These are phyloP conservation scores for Saccharomycopsis synnaedendra DNA, from an alignment of 805 yeast genomes.

Conservation along the genomic window DNA sequence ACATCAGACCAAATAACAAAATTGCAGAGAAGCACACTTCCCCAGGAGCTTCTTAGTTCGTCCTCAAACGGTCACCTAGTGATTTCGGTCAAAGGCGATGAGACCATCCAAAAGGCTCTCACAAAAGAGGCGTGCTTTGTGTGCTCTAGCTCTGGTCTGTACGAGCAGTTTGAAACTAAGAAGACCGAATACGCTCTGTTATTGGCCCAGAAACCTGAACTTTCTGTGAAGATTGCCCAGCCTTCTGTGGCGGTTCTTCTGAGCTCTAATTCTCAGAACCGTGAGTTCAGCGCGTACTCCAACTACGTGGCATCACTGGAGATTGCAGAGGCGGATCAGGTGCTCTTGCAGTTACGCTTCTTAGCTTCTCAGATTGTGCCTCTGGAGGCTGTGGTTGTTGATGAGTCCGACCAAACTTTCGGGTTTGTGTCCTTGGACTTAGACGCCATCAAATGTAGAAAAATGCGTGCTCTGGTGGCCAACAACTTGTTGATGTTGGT, in stretches of 20 bases:
- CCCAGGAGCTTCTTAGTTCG: not conserved
- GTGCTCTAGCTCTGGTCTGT: not conserved
- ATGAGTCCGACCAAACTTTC: conserved; percentile 7
- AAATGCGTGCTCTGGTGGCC: not conserved
- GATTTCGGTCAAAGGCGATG: conserved; percentile 2
- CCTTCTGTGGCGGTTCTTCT: conserved; percentile 3
- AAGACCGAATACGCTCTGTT: not conserved
- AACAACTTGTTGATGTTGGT: conserved; percentile 1
- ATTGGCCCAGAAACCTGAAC: conserved; percentile 4
- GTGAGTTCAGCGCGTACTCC: not conserved
- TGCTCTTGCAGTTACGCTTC: conserved; percentile 1
- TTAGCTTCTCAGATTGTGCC: conserved; percentile 7
- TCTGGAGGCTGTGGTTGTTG: not conserved
- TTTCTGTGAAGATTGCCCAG: conserved; percentile 1
- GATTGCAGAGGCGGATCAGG: not conserved
- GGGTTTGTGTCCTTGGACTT: not conserved
- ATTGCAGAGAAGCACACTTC: not conserved
- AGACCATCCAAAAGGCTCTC: not conserved
- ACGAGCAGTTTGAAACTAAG: not conserved
- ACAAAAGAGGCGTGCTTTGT: not conserved
- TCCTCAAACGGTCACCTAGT: conserved; percentile 5
- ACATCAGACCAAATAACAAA: not conserved
- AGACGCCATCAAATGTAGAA: not conserved
- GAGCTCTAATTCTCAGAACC: not conserved
- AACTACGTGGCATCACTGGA: conserved; percentile 1